Evolutionary conservation across 306 rosid species (phyloP).

Genomic region (Sicyos edulis): DNA sequence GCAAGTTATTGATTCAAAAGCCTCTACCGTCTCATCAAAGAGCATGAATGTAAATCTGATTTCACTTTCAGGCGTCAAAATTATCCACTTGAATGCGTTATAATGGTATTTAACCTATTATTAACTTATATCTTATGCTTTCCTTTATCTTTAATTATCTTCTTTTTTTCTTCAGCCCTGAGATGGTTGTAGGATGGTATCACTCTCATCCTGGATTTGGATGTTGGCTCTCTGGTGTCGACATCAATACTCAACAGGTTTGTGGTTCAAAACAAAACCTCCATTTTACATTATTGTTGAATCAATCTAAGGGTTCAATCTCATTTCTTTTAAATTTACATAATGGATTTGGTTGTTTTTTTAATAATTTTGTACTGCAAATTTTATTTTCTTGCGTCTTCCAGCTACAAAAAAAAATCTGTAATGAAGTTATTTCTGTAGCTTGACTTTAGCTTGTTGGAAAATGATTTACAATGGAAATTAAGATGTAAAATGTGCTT

Average conservation of each 20-base stretch:
- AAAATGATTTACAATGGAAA: not conserved
- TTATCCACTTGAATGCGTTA: not conserved
- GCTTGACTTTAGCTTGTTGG: not conserved
- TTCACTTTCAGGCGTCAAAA: not conserved
- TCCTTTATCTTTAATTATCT: not conserved
- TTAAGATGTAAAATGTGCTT: not conserved
- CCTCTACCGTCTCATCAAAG: not conserved
- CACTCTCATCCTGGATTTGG: slow-evolving; percentile 99
- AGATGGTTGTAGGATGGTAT: slow-evolving; percentile 99
- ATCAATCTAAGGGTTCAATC: not conserved
- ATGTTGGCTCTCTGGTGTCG: slow-evolving; percentile 99
- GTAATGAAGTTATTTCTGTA: not conserved
- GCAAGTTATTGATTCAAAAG: not conserved
- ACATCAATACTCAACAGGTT: slow-evolving; percentile 97
- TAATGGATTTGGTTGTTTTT: not conserved
- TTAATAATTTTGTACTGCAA: not conserved
- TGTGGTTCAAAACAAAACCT: not conserved
- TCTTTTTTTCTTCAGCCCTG: slow-evolving; percentile 50
- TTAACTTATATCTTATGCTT: not conserved
- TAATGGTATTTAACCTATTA: not conserved
- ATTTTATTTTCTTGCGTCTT: not conserved
- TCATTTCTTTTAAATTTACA: not conserved
- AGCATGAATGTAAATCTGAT: not conserved
- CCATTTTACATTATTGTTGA: slow-evolving; percentile 14
- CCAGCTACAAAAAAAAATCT: not conserved